Evolutionary conservation across 2,329 filamentous ascomycete species (phyloP).

Genomic region (Huntiella abstrusa): DNA sequence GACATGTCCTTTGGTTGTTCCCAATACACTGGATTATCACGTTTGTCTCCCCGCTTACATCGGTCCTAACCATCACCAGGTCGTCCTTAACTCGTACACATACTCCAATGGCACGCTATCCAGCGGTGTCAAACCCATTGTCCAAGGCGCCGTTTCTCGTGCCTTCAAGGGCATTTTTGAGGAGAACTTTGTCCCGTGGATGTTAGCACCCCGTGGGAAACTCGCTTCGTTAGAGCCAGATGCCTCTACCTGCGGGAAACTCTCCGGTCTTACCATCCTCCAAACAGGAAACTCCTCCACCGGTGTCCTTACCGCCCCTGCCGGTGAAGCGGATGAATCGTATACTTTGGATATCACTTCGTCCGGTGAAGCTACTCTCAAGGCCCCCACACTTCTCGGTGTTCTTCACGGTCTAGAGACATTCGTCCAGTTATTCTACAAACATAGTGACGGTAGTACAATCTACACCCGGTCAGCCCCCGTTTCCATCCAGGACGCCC

Average conservation of each 20-base stretch:
- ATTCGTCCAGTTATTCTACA: slow-evolving; percentile 63
- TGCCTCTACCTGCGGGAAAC: slow-evolving; percentile 22
- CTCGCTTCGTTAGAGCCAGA: slow-evolving; percentile 39
- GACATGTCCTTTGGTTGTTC: slow-evolving; percentile 7
- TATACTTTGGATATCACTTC: slow-evolving; percentile 46
- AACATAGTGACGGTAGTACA: slow-evolving; percentile 36
- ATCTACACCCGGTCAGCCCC: slow-evolving; percentile 57
- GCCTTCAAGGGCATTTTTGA: slow-evolving; percentile 45
- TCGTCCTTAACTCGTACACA: slow-evolving; percentile 18
- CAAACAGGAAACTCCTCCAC: slow-evolving; percentile 36
- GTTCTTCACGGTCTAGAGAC: slow-evolving; percentile 56
- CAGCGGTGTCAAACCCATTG: slow-evolving; percentile 32
- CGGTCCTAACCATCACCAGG: too few species aligned
- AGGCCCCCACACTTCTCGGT: slow-evolving; percentile 47
- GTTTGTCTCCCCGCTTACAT: too few species aligned
- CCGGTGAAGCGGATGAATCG: slow-evolving; percentile 52
- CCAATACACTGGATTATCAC: slow-evolving; percentile 18
- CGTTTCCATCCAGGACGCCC: slow-evolving; percentile 50
- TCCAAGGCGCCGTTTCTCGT: slow-evolving; percentile 37
- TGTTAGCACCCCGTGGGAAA: slow-evolving; percentile 45
- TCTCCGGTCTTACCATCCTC: slow-evolving; percentile 42
- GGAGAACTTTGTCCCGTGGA: slow-evolving; percentile 59
- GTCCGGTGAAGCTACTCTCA: slow-evolving; percentile 41
- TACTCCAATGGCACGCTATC: slow-evolving; percentile 24
- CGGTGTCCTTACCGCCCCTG: slow-evolving; percentile 38